Conservation (phyloP, 2,329 filamentous ascomycete species). For the Aspergillus costaricaensis region DNA sequence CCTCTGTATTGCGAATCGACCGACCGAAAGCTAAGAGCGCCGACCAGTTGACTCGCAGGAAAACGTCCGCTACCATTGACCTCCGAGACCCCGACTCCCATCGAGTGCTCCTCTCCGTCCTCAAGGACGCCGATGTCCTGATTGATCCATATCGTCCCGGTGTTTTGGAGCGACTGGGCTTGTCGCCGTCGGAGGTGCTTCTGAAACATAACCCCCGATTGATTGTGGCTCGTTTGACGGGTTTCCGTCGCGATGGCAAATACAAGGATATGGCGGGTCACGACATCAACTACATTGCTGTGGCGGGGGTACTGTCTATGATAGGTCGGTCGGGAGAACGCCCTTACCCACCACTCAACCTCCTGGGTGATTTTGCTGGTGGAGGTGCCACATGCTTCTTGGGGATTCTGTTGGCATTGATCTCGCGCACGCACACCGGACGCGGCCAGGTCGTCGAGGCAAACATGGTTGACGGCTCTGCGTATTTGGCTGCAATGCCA, state of each 20-base stretch:
- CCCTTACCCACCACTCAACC: constrained; percentile 78
- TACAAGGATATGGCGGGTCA: constrained; percentile 90
- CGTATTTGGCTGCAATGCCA: constrained; percentile 77
- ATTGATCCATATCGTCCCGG: constrained; percentile 94
- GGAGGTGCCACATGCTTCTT: constrained; percentile 81
- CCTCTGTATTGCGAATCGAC: constrained; percentile 84
- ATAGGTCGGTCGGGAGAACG: constrained; percentile 70
- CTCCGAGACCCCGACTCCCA: constrained; percentile 69
- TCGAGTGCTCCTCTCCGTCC: constrained; percentile 66
- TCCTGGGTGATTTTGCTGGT: constrained; percentile 88
- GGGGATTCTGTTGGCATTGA: constrained; percentile 77
- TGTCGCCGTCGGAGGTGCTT: constrained; percentile 69
- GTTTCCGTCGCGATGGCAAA: constrained; percentile 82
- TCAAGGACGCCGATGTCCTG: constrained; percentile 69
- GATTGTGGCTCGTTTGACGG: constrained; percentile 83
- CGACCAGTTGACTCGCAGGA: constrained; percentile 79
- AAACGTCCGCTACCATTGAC: constrained; percentile 77
- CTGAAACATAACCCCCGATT: constrained; percentile 69
- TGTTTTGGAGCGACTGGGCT: constrained; percentile 79
- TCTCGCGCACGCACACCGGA: constrained; percentile 65
- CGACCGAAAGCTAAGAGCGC: constrained; percentile 55
- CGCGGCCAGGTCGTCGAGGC: constrained; percentile 87
- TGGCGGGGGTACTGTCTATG: constrained; percentile 75
- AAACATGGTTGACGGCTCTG: constrained; percentile 92
- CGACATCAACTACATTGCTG: constrained; percentile 94